These are phyloP conservation scores for Tardiomyces depauwii DNA, from an alignment of 1,139 yeast genomes.

Conservation along the genomic window DNA sequence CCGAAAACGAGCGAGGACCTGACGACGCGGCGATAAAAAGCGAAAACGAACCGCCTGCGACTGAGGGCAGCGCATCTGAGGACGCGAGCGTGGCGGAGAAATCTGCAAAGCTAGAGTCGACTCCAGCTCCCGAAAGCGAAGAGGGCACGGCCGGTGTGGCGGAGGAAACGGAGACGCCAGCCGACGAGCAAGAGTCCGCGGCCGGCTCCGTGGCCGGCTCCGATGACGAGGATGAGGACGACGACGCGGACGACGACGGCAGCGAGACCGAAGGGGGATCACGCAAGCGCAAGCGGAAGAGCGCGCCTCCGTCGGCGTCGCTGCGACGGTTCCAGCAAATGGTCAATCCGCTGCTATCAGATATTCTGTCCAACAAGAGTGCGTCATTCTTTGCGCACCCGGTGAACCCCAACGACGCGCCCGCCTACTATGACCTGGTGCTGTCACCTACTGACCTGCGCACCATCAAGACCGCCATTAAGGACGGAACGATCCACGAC, in stretches of 20 bases:
- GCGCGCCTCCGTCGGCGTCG: constrained; percentile 10
- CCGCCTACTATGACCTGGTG: constrained; percentile 52
- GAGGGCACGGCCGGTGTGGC: too few relatives aligned
- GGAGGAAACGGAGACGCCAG: not conserved
- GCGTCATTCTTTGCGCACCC: constrained; percentile 69
- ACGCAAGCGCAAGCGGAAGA: constrained; percentile 1
- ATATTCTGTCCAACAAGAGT: constrained; percentile 58
- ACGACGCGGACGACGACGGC: not conserved
- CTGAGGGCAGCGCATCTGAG: too few relatives aligned
- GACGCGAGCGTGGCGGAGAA: too few relatives aligned
- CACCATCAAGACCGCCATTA: constrained; percentile 45
- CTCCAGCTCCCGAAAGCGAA: too few relatives aligned
- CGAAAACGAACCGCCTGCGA: too few relatives aligned
- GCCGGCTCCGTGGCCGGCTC: not conserved
- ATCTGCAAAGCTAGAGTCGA: too few relatives aligned
- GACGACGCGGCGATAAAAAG: too few relatives aligned
- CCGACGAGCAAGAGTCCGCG: constrained; percentile 2
- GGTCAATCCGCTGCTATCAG: constrained; percentile 42
- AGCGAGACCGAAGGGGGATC: not conserved
- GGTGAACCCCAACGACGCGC: constrained; percentile 57
- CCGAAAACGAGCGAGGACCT: not conserved
- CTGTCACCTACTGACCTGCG: constrained; percentile 59
- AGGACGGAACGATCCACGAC: constrained; percentile 43
- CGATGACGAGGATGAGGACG: not conserved
- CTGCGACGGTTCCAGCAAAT: constrained; percentile 20